Conservation (phyloP, 1,284 basidiomycete species). For the Leccinum pseudoinsigne region DNA sequence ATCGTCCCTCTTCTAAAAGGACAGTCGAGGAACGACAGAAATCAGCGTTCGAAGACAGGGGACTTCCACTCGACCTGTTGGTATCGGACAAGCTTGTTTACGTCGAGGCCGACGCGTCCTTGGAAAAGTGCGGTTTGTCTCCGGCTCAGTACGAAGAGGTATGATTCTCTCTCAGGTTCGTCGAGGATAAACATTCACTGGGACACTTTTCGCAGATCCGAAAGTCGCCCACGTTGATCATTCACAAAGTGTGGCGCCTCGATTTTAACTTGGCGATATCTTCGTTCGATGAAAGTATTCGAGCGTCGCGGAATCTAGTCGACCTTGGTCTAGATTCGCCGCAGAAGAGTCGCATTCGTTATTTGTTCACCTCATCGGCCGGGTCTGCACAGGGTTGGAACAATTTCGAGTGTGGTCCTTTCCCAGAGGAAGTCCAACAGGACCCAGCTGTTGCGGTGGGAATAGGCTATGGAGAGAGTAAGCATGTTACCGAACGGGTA, state of each 20-base stretch:
- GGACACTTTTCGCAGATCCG: not conserved
- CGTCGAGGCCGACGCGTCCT: slow-evolving; percentile 16
- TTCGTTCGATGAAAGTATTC: slow-evolving; percentile 39
- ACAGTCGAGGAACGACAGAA: slow-evolving; percentile 8
- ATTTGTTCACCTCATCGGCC: no score
- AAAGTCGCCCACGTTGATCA: not conserved
- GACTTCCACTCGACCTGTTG: slow-evolving; percentile 7
- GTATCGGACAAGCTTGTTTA: slow-evolving; percentile 7
- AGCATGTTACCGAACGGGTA: no score
- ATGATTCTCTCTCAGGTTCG: not conserved
- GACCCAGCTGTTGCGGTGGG: no score
- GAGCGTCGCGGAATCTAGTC: slow-evolving; percentile 23
- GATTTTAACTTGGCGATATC: slow-evolving; percentile 42
- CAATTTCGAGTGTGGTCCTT: no score
- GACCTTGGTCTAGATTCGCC: not conserved
- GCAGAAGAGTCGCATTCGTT: no score
- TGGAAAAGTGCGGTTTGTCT: slow-evolving; percentile 7
- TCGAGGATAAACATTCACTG: not conserved
- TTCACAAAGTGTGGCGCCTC: slow-evolving; percentile 40
- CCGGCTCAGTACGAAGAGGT: not conserved
- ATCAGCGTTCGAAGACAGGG: slow-evolving; percentile 11
- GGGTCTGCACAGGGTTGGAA: no score
- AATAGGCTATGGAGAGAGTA: no score
- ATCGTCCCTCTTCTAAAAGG: slow-evolving; percentile 14
- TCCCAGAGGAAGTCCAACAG: no score